Evolutionary conservation across 495 filamentous ascomycete genomes (phyloP).

Genomic region (Neurospora tetrasperma): DNA sequence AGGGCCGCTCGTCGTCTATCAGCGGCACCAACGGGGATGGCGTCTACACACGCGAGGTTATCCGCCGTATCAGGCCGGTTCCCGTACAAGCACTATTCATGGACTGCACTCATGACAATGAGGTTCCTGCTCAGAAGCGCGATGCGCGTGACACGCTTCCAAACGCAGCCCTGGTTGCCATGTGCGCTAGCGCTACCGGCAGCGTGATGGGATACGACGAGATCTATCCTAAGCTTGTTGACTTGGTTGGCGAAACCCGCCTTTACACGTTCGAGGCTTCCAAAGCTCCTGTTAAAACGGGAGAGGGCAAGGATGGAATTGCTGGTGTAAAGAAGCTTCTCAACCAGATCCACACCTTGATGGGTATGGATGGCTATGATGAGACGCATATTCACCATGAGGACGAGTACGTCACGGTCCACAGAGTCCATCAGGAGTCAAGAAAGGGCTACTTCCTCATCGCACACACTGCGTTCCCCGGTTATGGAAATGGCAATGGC

Average conservation of each 20-base stretch:
- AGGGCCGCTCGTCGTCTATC: conserved; percentile 20
- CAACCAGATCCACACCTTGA: conserved; percentile 83
- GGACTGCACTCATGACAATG: conserved; percentile 99
- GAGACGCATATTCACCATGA: conserved; percentile 97
- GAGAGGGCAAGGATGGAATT: conserved; percentile 66
- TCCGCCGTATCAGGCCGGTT: conserved; percentile 64
- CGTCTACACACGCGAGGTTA: conserved; percentile 39
- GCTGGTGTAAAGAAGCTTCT: conserved; percentile 81
- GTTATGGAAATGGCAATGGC: conserved; percentile 70
- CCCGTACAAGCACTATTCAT: conserved; percentile 93
- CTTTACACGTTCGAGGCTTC: conserved; percentile 68
- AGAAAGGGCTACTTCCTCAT: conserved; percentile 90
- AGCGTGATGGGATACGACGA: conserved; percentile 99
- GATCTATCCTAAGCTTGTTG: conserved; percentile 81
- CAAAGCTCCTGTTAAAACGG: conserved; percentile 44
- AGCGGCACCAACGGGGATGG: conserved; percentile 13
- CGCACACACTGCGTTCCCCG: conserved; percentile 89
- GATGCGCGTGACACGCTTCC: conserved; percentile 90
- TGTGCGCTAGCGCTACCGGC: conserved; percentile 89
- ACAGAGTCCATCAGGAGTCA: conserved; percentile 82
- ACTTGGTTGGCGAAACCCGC: conserved; percentile 81
- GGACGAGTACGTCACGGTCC: conserved; percentile 89
- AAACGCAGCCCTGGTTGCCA: conserved; percentile 87
- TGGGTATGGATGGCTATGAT: conserved; percentile 88
- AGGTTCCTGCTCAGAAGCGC: conserved; percentile 88